phyloP scores from a whole-genome alignment of 2,329 filamentous ascomycete species.

The Fusarium nematophilum region DNA sequence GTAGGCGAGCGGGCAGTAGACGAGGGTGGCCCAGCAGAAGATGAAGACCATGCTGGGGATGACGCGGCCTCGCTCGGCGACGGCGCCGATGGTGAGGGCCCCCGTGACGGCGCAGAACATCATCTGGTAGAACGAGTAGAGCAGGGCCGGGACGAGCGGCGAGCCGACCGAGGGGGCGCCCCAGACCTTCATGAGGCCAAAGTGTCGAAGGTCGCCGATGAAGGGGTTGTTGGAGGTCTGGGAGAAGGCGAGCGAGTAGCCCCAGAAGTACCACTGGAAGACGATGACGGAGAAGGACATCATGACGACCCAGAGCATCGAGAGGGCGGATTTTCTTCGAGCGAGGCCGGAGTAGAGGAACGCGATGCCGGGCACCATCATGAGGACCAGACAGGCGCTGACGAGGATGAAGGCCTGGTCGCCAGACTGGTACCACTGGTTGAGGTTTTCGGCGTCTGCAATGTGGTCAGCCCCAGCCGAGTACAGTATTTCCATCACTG shows the following conservation, averaged over 20 bases:
- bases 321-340: slow-evolving; percentile 96
- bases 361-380: slow-evolving; percentile 97
- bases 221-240: slow-evolving; percentile 84
- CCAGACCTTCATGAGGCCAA: slow-evolving; percentile 87
- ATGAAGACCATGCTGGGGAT: slow-evolving; percentile 94
- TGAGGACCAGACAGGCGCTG: slow-evolving; percentile 88
- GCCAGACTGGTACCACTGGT: slow-evolving; percentile 93
- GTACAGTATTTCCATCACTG: no score
- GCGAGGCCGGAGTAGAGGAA: slow-evolving; percentile 98
- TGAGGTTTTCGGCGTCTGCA: slow-evolving; percentile 84
- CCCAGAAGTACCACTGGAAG: slow-evolving; percentile 99
- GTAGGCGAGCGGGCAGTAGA: slow-evolving; percentile 96
- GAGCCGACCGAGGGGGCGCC: slow-evolving; percentile 88
- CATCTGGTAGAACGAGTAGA: slow-evolving; percentile 98
- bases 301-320: slow-evolving; percentile 98
- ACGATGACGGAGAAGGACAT: slow-evolving; percentile 89
- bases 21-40: slow-evolving; percentile 96
- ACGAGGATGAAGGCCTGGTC: slow-evolving; percentile 96
- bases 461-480: no score
- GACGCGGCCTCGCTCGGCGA: slow-evolving; percentile 92
- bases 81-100: slow-evolving; percentile 89
- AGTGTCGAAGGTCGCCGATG: slow-evolving; percentile 91
- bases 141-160: slow-evolving; percentile 85
- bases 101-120: slow-evolving; percentile 96
- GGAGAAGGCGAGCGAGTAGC: slow-evolving; percentile 94